Evolutionary conservation across 2,329 filamentous ascomycete genomes (phyloP).

Genomic region (Myriosclerotinia scirpicola): DNA sequence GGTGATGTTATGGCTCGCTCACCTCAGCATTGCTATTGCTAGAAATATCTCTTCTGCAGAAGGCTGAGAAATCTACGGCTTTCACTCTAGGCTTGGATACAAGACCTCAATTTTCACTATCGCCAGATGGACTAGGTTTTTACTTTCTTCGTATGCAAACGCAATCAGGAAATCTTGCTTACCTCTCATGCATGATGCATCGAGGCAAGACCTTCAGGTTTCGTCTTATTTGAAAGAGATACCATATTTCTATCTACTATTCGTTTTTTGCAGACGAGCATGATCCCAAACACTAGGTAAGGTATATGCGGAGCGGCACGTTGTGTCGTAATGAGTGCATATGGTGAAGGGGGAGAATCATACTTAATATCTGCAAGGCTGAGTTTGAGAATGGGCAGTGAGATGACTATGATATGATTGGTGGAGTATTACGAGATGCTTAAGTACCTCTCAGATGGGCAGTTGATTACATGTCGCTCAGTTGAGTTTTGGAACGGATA

Average conservation of each 20-base stretch:
- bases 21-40: constrained; percentile 13
- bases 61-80: neutral
- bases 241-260: neutral
- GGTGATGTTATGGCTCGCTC: neutral
- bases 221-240: neutral
- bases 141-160: neutral
- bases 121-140: neutral
- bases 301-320: neutral
- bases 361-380: constrained; percentile 13
- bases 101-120: neutral
- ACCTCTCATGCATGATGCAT: neutral
- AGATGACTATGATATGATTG: neutral
- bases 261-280: neutral
- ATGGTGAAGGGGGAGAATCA: neutral
- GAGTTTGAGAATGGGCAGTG: neutral
- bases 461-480: too few species aligned
- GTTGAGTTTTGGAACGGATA: too few species aligned
- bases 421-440: neutral
- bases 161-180: neutral
- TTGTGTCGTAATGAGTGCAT: neutral
- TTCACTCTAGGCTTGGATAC: neutral
- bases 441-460: too few species aligned
- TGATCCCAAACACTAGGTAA: neutral
- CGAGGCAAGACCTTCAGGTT: neutral
- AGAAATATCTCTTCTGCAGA: neutral